These are phyloP conservation scores for Aegilops umbellulata DNA, from an alignment of 176 grass and related monocot species.

Conservation along the genomic window DNA sequence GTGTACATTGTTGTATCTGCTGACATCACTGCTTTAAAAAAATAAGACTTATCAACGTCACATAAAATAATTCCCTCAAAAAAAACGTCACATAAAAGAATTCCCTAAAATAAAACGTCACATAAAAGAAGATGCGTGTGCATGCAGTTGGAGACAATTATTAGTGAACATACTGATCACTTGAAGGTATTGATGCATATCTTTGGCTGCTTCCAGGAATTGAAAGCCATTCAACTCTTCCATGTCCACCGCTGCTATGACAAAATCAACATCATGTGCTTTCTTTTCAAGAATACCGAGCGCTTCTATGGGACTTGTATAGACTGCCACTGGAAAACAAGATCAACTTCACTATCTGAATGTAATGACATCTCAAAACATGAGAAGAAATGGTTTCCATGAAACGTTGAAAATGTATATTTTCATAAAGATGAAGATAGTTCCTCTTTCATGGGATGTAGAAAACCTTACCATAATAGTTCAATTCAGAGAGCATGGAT, in stretches of 20 bases:
- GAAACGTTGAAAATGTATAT: neutral
- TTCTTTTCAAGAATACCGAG: constrained; percentile 7
- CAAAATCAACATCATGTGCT: constrained; percentile 30
- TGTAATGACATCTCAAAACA: neutral
- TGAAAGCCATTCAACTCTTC: constrained; percentile 29
- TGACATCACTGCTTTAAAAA: constrained; percentile 12
- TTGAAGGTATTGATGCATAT: constrained; percentile 23
- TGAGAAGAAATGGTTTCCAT: neutral
- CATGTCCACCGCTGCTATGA: constrained; percentile 32
- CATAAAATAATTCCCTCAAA: no score
- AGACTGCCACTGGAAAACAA: constrained; percentile 4
- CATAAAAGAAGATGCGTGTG: neutral
- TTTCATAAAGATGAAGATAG: neutral
- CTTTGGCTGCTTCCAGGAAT: constrained; percentile 4
- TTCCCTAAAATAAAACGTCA: no score
- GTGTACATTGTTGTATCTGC: neutral
- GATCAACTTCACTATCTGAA: neutral
- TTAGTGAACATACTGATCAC: constrained; percentile 39
- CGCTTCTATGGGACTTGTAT: constrained; percentile 31
- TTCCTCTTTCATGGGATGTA: neutral
- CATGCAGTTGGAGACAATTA: neutral
- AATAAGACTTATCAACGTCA: neutral
- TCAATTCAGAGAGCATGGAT: neutral
- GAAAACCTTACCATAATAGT: constrained; percentile 19
- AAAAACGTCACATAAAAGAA: no score